These are phyloP conservation scores for Myxozyma melibiosi DNA, from an alignment of 805 yeast genomes.

Conservation along the genomic window DNA sequence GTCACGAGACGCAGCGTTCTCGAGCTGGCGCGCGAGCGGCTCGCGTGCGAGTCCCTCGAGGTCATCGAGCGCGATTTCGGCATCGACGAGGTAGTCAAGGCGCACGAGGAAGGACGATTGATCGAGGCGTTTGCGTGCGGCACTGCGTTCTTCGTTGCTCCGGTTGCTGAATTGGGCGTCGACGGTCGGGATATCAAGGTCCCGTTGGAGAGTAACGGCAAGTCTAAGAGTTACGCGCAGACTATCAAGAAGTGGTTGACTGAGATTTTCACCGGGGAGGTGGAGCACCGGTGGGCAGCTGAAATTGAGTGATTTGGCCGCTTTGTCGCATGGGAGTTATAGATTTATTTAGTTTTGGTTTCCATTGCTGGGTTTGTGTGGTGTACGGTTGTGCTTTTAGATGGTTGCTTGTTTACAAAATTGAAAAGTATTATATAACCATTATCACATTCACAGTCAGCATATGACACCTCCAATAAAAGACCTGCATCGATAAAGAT, in stretches of 20 bases:
- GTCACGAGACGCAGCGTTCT: slow-evolving; percentile 55
- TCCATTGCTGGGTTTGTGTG: too few relatives aligned
- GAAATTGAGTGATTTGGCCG: neutral
- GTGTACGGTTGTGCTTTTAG: too few relatives aligned
- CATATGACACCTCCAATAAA: too few relatives aligned
- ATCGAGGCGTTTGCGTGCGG: slow-evolving; percentile 59
- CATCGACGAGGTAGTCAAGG: slow-evolving; percentile 50
- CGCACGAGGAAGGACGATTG: slow-evolving; percentile 51
- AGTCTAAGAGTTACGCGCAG: slow-evolving; percentile 49
- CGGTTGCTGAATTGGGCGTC: slow-evolving; percentile 51
- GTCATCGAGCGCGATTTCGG: slow-evolving; percentile 50
- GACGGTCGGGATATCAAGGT: slow-evolving; percentile 49
- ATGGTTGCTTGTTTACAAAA: too few relatives aligned
- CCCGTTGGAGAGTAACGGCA: slow-evolving; percentile 47
- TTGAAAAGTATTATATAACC: too few relatives aligned
- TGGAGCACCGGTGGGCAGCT: slow-evolving; percentile 36
- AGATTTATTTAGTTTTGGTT: too few relatives aligned
- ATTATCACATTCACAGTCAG: too few relatives aligned
- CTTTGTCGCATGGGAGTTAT: too few relatives aligned
- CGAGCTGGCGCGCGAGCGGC: slow-evolving; percentile 41
- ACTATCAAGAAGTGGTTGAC: slow-evolving; percentile 33
- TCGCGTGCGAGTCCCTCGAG: slow-evolving; percentile 46
- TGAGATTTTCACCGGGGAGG: slow-evolving; percentile 37
- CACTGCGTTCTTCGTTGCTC: slow-evolving; percentile 57
- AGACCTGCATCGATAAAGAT: too few relatives aligned